Evolutionary conservation across 305 asterid species (phyloP), one percentile per base, ranked within the genome.

Genomic region (Fraxinus baroniana): DNA sequence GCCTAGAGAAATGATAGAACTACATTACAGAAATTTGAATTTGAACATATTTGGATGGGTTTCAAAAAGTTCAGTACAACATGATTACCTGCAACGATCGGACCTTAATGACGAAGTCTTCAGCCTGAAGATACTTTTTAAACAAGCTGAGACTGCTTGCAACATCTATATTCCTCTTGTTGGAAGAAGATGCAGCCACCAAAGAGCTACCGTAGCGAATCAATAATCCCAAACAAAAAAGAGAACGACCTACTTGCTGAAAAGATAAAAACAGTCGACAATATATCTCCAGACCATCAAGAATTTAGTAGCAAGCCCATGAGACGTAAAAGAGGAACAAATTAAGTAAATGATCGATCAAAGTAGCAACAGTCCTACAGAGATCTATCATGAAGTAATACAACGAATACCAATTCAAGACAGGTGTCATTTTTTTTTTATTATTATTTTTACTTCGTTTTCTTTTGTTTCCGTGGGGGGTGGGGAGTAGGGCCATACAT

Each of bases 231-330:
- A 97, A 90, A 88, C 99, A 97, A 89, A 97, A 97, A 85, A 97
- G 98, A 83, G 98, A 97, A 36, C 99, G 92, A 41, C 97, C 97
- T 79, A 97, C 93, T 93, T 92, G 98, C 98, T 97, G 94, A 86
- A 86, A 91, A 39, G 81, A 87, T 39, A 80, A 73, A 76, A 10
- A 77, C 36, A 39, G 30, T 75, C 17, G 4, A 80, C 17, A 35
- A 78, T 17, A 79, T 26, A 85, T 37, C 76, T 32, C 52, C 13
- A 44, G 5, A 39, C 64, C 79, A 44, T 78, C 79, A 78, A 72
- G 41, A 82, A 66, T 37, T 4, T n/a, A 70, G 32, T 66, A 75
- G 77, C 33, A 60, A 83, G 78, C 41, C 28, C 60, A 75, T 49
- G 64, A 35, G 75, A 77, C 1, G 37, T 22, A 26, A 81, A 44